Percentiles rank a stretch among this genome's conserved stretches.
Evolutionary conservation across 2,329 filamentous ascomycete genomes (phyloP).

Genomic region (Monosporascus sp.): DNA sequence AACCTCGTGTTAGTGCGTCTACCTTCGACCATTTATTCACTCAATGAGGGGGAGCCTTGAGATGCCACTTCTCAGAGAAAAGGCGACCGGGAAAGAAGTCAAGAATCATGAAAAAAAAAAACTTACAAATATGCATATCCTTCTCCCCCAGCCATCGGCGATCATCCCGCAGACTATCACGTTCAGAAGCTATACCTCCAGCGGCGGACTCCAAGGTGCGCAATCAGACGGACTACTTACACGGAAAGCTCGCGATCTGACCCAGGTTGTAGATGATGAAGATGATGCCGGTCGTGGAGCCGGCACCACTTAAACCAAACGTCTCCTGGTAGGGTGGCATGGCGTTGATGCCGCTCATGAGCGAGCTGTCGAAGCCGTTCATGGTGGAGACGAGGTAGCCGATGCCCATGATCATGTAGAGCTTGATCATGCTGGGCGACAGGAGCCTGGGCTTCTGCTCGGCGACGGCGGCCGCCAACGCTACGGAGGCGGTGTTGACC

Average conservation of each 20-base stretch:
- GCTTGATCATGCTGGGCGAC: constrained; percentile 28
- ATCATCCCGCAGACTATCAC: constrained; percentile 39
- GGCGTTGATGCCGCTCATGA: constrained; percentile 48
- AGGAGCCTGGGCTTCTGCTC: constrained; percentile 29
- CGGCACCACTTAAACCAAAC: constrained; percentile 42
- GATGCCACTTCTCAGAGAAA: too few species aligned
- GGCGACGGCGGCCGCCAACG: constrained; percentile 28
- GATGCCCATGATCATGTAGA: constrained; percentile 34
- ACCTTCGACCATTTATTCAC: too few species aligned
- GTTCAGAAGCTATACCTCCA: background rate
- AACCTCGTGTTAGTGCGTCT: background rate
- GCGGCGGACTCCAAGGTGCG: too few species aligned
- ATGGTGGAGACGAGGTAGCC: constrained; percentile 42
- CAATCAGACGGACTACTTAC: constrained; percentile 7
- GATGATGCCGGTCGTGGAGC: constrained; percentile 40
- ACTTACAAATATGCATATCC: constrained; percentile 45
- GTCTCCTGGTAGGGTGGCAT: constrained; percentile 45
- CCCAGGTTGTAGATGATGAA: constrained; percentile 46
- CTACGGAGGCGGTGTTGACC: constrained; percentile 31
- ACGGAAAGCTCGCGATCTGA: constrained; percentile 46
- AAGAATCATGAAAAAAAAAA: background rate
- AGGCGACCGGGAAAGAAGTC: too few species aligned
- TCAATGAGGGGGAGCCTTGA: too few species aligned
- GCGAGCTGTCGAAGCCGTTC: constrained; percentile 54
- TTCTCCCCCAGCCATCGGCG: constrained; percentile 47